Evolutionary conservation across 768 basidiomycete genomes (phyloP).

Genomic region (Lactarius hengduanensis): DNA sequence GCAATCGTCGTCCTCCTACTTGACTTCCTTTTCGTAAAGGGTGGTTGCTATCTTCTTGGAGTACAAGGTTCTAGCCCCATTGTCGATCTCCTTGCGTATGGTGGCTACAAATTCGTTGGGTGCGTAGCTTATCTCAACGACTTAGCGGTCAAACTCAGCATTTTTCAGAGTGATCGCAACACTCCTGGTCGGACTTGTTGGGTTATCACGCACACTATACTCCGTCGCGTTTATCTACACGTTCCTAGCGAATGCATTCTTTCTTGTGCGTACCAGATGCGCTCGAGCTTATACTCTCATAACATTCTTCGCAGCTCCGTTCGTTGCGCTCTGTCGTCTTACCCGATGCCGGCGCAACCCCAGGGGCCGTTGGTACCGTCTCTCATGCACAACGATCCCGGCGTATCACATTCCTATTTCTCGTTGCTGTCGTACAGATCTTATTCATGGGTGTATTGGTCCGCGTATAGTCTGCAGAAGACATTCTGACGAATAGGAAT

Average conservation of each 20-base stretch:
- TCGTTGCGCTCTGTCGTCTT: conserved; percentile 90
- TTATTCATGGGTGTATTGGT: conserved; percentile 85
- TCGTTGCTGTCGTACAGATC: conserved; percentile 79
- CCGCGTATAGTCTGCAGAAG: conserved; percentile 43
- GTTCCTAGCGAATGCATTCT: conserved; percentile 89
- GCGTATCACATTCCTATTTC: conserved; percentile 85
- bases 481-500: neutral
- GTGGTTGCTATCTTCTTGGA: conserved; percentile 91
- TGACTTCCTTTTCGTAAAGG: conserved; percentile 86
- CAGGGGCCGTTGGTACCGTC: conserved; percentile 36
- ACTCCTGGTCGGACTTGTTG: conserved; percentile 68
- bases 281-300: neutral
- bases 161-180: conserved; percentile 75
- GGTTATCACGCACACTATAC: conserved; percentile 61
- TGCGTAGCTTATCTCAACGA: conserved; percentile 38
- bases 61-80: conserved; percentile 72
- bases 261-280: conserved; percentile 63
- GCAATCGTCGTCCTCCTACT: conserved; percentile 81
- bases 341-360: conserved; percentile 62
- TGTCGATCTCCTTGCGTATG: conserved; percentile 85
- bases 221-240: conserved; percentile 76
- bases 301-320: conserved; percentile 62
- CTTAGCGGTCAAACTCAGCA: neutral
- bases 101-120: conserved; percentile 98
- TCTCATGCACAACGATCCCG: conserved; percentile 69